A percentile compares a stretch with the other conserved stretches of the same genome.
Conservation (phyloP, 2,329 filamentous ascomycete genomes). For the Coniochaeta sp. region DNA sequence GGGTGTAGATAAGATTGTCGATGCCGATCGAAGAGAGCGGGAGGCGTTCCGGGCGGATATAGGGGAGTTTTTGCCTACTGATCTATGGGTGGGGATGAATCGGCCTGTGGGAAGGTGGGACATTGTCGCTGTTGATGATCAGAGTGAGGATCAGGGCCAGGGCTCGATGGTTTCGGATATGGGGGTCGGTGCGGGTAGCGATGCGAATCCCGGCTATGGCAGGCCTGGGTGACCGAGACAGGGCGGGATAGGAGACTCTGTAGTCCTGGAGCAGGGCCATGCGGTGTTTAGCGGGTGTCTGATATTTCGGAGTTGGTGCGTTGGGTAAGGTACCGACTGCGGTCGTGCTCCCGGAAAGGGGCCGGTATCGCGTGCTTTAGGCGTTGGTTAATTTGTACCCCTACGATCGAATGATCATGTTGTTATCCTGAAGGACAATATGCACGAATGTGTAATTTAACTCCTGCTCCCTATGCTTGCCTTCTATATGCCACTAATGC, state of each 20-base stretch:
- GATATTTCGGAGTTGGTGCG: not conserved
- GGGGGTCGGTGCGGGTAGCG: too few species aligned
- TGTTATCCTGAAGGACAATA: too few species aligned
- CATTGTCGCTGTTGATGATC: slow-evolving; percentile 32
- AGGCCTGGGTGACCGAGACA: not conserved
- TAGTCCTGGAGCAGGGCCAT: not conserved
- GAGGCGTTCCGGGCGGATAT: slow-evolving; percentile 76
- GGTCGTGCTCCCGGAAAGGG: not conserved
- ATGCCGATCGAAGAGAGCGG: slow-evolving; percentile 64
- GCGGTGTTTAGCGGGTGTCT: not conserved
- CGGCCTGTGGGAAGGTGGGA: slow-evolving; percentile 48
- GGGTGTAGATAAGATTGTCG: slow-evolving; percentile 67
- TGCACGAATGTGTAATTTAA: too few species aligned
- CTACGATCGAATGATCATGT: too few species aligned
- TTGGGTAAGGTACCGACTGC: not conserved
- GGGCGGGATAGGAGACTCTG: not conserved
- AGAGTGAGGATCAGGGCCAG: slow-evolving; percentile 12
- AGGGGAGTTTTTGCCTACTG: slow-evolving; percentile 78
- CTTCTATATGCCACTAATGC: too few species aligned
- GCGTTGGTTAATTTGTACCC: too few species aligned
- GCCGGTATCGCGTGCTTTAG: not conserved
- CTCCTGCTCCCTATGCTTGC: too few species aligned
- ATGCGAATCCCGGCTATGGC: too few species aligned
- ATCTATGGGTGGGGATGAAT: slow-evolving; percentile 76
- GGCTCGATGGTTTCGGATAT: not conserved